Conservation (phyloP, 2,329 filamentous ascomycete genomes). For the Venturia oleaginea region DNA sequence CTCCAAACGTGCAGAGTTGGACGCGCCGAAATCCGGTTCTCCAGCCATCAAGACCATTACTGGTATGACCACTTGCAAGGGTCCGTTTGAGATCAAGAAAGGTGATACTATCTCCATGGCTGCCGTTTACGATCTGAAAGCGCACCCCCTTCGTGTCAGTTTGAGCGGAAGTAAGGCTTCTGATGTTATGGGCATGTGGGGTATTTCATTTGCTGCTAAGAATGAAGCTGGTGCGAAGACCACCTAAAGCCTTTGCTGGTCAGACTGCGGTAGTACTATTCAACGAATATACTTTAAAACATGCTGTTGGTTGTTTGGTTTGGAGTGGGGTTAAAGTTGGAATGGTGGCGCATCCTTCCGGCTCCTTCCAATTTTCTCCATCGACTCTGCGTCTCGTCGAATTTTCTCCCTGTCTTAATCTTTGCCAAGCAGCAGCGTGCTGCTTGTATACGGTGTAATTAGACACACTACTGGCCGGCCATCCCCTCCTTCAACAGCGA, state of each 20-base stretch:
- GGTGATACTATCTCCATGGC: constrained; percentile 11
- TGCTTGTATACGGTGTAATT: too few species aligned
- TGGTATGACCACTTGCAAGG: constrained; percentile 6
- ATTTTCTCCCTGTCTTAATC: too few species aligned
- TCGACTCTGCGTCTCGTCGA: too few species aligned
- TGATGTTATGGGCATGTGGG: constrained; percentile 14
- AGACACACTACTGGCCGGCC: too few species aligned
- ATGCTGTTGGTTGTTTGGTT: too few species aligned
- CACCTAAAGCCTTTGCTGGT: neutral
- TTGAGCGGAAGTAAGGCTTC: neutral
- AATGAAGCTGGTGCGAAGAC: neutral
- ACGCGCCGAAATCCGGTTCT: neutral
- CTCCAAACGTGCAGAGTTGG: neutral
- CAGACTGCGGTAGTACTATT: neutral
- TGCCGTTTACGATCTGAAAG: constrained; percentile 6
- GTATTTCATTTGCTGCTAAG: constrained; percentile 2
- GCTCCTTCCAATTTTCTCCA: too few species aligned
- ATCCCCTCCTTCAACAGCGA: too few species aligned
- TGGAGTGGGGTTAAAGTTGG: too few species aligned
- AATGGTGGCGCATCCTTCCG: too few species aligned
- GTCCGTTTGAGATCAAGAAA: constrained; percentile 10
- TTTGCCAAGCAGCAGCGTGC: too few species aligned
- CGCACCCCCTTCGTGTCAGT: constrained; percentile 3
- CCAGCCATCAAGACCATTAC: constrained; percentile 7
- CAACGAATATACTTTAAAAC: too few species aligned